A percentile compares a stretch with the other conserved stretches of the same genome.
Evolutionary conservation across 2,329 filamentous ascomycete genomes (phyloP).

Genomic region (Canariomyces notabilis): DNA sequence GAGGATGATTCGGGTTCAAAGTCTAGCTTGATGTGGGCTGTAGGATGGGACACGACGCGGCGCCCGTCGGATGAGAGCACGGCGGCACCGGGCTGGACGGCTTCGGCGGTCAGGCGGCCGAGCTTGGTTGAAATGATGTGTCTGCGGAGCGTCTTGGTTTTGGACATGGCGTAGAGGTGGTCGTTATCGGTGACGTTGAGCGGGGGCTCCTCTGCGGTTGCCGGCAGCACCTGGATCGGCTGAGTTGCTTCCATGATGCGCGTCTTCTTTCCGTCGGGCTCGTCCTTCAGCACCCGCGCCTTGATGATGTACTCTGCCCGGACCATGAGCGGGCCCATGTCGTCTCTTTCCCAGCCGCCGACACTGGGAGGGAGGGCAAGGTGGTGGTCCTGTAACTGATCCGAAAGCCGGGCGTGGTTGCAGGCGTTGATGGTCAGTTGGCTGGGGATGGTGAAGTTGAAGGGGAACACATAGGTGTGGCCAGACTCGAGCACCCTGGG

Average conservation of each 20-base stretch:
- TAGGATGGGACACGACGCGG: conserved; percentile 35
- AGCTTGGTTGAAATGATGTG: conserved; percentile 48
- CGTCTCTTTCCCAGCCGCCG: conserved; percentile 49
- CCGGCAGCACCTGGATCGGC: conserved; percentile 49
- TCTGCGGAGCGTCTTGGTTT: conserved; percentile 49
- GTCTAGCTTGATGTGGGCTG: conserved; percentile 40
- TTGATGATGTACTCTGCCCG: conserved; percentile 49
- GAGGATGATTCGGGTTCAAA: conserved; percentile 41
- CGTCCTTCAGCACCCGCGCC: conserved; percentile 39
- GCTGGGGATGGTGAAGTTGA: conserved; percentile 55
- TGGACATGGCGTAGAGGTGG: conserved; percentile 44
- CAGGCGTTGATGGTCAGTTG: conserved; percentile 54
- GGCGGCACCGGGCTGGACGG: conserved; percentile 40
- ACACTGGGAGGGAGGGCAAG: conserved; percentile 49
- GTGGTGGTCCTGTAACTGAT: conserved; percentile 48
- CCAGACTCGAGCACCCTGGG: conserved; percentile 45
- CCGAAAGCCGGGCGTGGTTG: conserved; percentile 42
- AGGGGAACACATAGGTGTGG: conserved; percentile 47
- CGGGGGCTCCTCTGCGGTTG: conserved; percentile 45
- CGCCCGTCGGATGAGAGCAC: conserved; percentile 48
- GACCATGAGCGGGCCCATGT: conserved; percentile 51
- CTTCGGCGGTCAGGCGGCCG: conserved; percentile 43
- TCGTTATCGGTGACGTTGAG: conserved; percentile 45
- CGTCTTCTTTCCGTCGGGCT: conserved; percentile 17
- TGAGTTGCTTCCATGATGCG: conserved; percentile 27